Evolutionary conservation across 192 early-diverging fungal species (phyloP), one percentile per base, ranked within the genome.

Genomic region (Linnemannia zychae): DNA sequence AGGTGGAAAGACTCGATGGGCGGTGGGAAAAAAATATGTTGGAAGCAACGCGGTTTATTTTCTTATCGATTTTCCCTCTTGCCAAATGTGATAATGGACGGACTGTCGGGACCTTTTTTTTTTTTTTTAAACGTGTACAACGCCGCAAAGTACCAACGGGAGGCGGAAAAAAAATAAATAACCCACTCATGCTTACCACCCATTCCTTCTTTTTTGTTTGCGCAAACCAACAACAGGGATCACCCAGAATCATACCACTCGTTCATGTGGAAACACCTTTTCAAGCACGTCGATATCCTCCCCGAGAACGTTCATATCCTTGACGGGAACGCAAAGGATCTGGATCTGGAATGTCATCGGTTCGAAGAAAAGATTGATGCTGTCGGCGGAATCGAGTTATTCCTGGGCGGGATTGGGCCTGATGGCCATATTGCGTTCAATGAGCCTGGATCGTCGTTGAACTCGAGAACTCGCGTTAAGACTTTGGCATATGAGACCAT

Each of bases 381-480:
- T 11, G 91, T 93, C 34, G 96, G 96, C 16, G 96, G 96, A 15
- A 95, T 97, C 66, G 96, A 97, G 88, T 90, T 97, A 6, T 96
- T 96, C 83, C 84, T 97, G 78, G 96, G 96, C 87, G 95, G 95
- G 71, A 97, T 97, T 69, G 96, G 96, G 20, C 96, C 96, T 12
- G 96, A 97, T 87, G 96, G 96, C 71, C 96, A 97, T 86, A 96
- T 97, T 85, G 96, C 96, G 31, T 97, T 97, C 87, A 97, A 97
- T 76, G 96, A 97, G 79, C 96, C 96, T n/a, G 96, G 96, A 33
- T 95, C 94, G 67, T 96, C 95, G 37, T 89, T 97, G 66, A 91
- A 90, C 67, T 95, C 94, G 31, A 88, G 95, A 69, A 97, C 96
- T 38, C 90, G 96, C 57, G 95, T 95, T 79, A 97, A 97, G 87